phyloP scores from a whole-genome alignment of 108 stramenopile species.

The Cyclotella baltica region DNA sequence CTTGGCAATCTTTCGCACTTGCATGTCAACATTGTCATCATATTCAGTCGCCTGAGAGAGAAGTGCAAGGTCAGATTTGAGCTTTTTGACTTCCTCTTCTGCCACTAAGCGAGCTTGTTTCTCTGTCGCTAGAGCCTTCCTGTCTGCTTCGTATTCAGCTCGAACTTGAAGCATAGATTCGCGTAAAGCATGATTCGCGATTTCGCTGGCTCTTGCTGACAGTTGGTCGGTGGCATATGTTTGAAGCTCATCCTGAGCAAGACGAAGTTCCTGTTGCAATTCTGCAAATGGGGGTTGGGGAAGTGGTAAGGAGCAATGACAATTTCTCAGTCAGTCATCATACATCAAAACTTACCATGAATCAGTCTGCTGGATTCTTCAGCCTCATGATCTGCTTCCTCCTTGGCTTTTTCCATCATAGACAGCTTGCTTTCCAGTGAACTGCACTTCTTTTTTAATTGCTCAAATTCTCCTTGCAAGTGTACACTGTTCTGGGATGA shows the following conservation, averaged over 20 bases:
- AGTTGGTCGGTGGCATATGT: conserved; percentile 75
- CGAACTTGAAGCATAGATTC: conserved; percentile 71
- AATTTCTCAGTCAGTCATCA: too few relatives aligned
- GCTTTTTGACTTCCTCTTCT: conserved; percentile 60
- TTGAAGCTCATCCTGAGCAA: conserved; percentile 69
- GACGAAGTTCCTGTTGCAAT: conserved; percentile 68
- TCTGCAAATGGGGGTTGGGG: conserved; percentile 16
- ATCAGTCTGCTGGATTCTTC: conserved; percentile 56
- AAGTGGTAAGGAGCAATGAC: not conserved
- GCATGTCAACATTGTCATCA: conserved; percentile 45
- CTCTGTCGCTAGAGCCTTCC: conserved; percentile 53
- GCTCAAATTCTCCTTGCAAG: conserved; percentile 23
- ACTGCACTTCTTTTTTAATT: conserved; percentile 17
- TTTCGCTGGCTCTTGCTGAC: conserved; percentile 72
- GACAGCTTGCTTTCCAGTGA: conserved; percentile 30
- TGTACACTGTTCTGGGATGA: conserved; percentile 4
- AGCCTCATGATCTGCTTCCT: conserved; percentile 25
- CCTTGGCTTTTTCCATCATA: conserved; percentile 17
- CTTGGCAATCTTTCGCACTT: conserved; percentile 64
- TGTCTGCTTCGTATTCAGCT: conserved; percentile 51
- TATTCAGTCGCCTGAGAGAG: conserved; percentile 68
- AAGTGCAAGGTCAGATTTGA: conserved; percentile 70
- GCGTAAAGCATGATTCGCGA: conserved; percentile 68
- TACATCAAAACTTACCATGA: conserved; percentile 15
- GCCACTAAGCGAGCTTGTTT: conserved; percentile 55